A percentile compares a stretch with the other conserved stretches of the same genome.
Evolutionary conservation across 208 protist genomes (phyloP).

Genomic region (Crithidia bombi): DNA sequence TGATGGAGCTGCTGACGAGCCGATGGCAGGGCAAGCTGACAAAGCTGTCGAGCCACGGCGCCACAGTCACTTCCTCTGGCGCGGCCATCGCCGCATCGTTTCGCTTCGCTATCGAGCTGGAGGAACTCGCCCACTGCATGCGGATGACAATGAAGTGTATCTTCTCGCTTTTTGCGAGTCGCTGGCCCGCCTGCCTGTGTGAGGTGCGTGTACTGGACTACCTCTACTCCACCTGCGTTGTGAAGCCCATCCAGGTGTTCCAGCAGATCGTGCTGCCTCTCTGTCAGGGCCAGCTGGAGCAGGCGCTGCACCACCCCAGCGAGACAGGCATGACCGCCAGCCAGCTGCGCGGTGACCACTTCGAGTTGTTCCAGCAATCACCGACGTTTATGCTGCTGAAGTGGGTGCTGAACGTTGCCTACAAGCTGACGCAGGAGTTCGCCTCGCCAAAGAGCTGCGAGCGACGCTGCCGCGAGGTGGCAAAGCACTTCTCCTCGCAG

Average conservation of each 20-base stretch:
- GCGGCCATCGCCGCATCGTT: conserved; percentile 20
- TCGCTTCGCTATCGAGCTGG: conserved; percentile 33
- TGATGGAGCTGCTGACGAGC: conserved; percentile 51
- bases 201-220: conserved; percentile 50
- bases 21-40: conserved; percentile 51
- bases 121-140: conserved; percentile 74
- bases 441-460: conserved; percentile 68
- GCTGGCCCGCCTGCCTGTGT: conserved; percentile 75
- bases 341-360: conserved; percentile 63
- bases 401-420: conserved; percentile 52
- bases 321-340: conserved; percentile 32
- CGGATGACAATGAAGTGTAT: conserved; percentile 79
- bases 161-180: conserved; percentile 45
- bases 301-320: conserved; percentile 28
- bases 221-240: conserved; percentile 57
- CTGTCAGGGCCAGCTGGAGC: conserved; percentile 39
- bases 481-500: conserved; percentile 53
- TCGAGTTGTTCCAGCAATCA: conserved; percentile 59
- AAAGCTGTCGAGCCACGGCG: conserved; percentile 17
- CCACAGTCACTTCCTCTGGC: conserved; percentile 10
- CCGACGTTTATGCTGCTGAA: conserved; percentile 70
- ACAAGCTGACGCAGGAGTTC: conserved; percentile 69
- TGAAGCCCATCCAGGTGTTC: conserved; percentile 36
- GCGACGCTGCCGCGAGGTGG: conserved; percentile 49
- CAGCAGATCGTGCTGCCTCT: conserved; percentile 53